Conservation (phyloP, 2,329 filamentous ascomycete genomes). For the Sordariomycetes sp. region DNA sequence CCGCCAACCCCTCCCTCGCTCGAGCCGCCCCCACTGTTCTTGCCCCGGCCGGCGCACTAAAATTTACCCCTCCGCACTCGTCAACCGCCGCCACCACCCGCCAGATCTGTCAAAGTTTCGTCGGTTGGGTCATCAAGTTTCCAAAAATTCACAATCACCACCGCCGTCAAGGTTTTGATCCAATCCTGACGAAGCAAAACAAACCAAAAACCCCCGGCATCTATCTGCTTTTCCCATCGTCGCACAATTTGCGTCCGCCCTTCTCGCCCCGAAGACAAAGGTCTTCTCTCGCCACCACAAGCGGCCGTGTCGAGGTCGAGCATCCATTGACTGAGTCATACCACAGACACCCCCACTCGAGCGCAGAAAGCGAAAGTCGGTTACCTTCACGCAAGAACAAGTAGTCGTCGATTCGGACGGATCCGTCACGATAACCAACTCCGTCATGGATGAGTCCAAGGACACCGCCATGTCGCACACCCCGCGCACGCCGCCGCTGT, state of each 20-base stretch:
- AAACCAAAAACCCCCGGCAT: background rate
- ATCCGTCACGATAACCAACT: constrained; percentile 65
- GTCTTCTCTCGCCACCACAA: background rate
- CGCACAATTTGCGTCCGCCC: background rate
- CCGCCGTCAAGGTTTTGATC: background rate
- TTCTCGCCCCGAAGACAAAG: background rate
- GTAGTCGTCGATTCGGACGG: constrained; percentile 86
- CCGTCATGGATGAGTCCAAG: constrained; percentile 66
- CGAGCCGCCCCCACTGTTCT: background rate
- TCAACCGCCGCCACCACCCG: background rate
- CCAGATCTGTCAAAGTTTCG: background rate
- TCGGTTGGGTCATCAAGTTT: background rate
- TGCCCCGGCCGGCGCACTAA: background rate
- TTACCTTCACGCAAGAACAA: constrained; percentile 83
- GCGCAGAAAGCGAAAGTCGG: constrained; percentile 79
- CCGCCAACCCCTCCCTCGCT: background rate
- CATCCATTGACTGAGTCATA: background rate
- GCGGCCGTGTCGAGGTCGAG: no score
- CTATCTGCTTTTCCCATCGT: background rate
- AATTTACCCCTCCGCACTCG: background rate
- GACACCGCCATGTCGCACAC: constrained; percentile 70
- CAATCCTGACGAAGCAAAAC: background rate
- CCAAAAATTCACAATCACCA: background rate
- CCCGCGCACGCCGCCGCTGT: constrained; percentile 51
- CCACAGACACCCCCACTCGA: constrained; percentile 19